Conservation (phyloP, 169 alveolate genomes). For the Eimeria sp. region DNA sequence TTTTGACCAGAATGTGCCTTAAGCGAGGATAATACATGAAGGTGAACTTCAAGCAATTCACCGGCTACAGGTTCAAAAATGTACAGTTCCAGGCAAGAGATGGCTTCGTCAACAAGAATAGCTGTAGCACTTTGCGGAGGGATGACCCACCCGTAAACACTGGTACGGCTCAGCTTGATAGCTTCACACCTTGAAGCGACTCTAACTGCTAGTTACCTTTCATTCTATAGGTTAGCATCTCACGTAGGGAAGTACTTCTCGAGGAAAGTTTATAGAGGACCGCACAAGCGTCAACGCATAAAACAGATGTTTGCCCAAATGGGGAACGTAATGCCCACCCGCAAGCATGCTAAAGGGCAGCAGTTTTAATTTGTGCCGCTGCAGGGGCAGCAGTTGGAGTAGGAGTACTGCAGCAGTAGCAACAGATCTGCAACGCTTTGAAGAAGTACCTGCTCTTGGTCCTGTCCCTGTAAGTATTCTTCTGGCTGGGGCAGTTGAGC, state of each 20-base stretch:
- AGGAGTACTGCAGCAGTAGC: background rate
- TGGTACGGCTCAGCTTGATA: background rate
- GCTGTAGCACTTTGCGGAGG: background rate
- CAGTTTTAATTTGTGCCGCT: background rate
- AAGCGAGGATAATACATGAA: background rate
- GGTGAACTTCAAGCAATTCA: background rate
- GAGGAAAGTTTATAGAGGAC: background rate
- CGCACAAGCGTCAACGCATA: background rate
- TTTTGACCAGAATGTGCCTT: background rate
- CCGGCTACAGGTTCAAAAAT: too few species aligned
- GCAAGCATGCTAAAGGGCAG: conserved; percentile 1
- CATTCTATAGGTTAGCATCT: background rate
- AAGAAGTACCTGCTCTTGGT: background rate
- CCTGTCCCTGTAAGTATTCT: background rate
- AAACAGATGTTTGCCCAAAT: background rate
- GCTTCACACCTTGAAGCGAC: background rate
- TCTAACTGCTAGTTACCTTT: background rate
- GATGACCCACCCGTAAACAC: background rate
- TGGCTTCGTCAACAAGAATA: background rate
- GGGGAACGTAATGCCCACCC: background rate
- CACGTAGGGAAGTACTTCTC: background rate
- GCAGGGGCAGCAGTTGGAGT: background rate
- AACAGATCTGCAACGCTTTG: background rate
- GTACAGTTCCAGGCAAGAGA: background rate
- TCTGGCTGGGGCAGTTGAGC: background rate